These are phyloP conservation scores for Geranium incanum DNA, from an alignment of 441 rosid species.

Conservation along the genomic window DNA sequence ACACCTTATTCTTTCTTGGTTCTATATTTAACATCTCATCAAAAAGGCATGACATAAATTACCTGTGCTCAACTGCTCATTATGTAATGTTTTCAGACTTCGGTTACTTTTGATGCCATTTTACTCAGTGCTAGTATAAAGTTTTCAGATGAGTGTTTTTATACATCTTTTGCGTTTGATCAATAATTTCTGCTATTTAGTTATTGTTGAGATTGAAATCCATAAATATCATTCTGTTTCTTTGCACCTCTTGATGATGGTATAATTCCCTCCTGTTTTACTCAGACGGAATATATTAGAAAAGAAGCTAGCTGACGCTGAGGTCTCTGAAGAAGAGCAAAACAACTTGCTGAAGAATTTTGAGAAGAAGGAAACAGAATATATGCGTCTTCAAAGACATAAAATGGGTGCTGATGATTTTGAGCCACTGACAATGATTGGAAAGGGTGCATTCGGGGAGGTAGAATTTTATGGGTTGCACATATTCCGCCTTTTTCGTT, in stretches of 20 bases:
- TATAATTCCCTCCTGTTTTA: not conserved
- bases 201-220: not conserved
- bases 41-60: no score
- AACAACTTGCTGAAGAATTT: slow-evolving; percentile 30
- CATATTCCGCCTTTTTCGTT: not conserved
- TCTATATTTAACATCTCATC: not conserved
- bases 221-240: not conserved
- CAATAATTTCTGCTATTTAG: not conserved
- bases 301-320: slow-evolving; percentile 28
- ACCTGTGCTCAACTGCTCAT: no score
- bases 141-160: not conserved
- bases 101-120: not conserved
- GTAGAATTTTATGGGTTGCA: not conserved
- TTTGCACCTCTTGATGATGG: not conserved
- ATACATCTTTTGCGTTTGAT: not conserved
- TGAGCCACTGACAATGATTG: slow-evolving; percentile 33
- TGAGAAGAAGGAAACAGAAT: slow-evolving; percentile 41
- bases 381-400: slow-evolving; percentile 38
- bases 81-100: no score
- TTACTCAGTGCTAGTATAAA: not conserved
- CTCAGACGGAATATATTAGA: slow-evolving; percentile 22
- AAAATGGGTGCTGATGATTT: slow-evolving; percentile 39
- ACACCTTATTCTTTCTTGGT: not conserved
- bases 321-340: slow-evolving; percentile 28
- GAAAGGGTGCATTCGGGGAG: not conserved